Percentiles rank a stretch among this genome's conserved stretches.
These are phyloP conservation scores for Colletotrichum incanum DNA, from an alignment of 2,329 filamentous ascomycete genomes.

Conservation along the genomic window DNA sequence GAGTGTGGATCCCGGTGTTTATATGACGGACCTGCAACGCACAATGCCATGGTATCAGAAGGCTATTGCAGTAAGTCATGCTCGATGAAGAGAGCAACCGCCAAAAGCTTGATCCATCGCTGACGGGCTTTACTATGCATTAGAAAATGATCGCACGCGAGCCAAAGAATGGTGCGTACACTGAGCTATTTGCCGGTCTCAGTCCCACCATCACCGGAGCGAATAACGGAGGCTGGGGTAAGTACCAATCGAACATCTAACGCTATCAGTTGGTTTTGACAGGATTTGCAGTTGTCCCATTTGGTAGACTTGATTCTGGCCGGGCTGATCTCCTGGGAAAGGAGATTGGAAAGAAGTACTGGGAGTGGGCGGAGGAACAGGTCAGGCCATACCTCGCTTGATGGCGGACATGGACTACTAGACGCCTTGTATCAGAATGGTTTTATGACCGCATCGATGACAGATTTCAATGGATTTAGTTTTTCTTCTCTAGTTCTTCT, in stretches of 20 bases:
- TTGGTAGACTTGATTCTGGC: slow-evolving; percentile 23
- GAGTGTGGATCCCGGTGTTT: slow-evolving; percentile 32
- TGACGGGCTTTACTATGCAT: neutral
- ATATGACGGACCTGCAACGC: slow-evolving; percentile 38
- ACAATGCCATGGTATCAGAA: slow-evolving; percentile 15
- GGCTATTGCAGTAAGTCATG: slow-evolving; percentile 6
- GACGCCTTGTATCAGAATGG: too few relatives aligned
- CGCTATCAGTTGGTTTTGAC: neutral
- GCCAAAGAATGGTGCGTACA: slow-evolving; percentile 56
- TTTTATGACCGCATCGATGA: neutral
- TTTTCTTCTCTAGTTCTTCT: too few relatives aligned
- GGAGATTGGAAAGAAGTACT: slow-evolving; percentile 34
- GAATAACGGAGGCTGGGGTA: slow-evolving; percentile 51
- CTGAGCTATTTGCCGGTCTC: slow-evolving; percentile 59
- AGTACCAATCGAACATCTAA: slow-evolving; percentile 16
- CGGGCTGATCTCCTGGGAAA: slow-evolving; percentile 29
- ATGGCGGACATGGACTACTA: neutral
- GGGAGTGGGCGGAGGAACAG: slow-evolving; percentile 42
- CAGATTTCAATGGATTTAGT: neutral
- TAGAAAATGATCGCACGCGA: slow-evolving; percentile 45
- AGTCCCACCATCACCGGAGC: slow-evolving; percentile 54
- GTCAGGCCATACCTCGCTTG: slow-evolving; percentile 20
- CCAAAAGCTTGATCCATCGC: neutral
- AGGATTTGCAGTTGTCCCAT: slow-evolving; percentile 22
- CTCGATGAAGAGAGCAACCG: too few relatives aligned